Evolutionary conservation across 108 stramenopile genomes (phyloP), one percentile per base, ranked within the genome.

Genomic region (Epithemia pelagica): DNA sequence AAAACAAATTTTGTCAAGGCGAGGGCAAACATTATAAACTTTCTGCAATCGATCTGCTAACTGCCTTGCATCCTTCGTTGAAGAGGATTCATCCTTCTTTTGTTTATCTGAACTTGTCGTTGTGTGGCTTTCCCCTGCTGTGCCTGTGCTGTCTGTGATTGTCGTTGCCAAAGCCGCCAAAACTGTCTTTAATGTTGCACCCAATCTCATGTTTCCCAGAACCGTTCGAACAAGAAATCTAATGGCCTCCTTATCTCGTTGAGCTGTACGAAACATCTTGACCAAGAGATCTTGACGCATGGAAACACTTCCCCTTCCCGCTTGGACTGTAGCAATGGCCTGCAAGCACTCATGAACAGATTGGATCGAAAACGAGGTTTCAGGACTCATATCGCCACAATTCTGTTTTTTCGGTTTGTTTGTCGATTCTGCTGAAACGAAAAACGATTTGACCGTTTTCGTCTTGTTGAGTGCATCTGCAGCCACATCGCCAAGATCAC

Each of bases 401-500:
- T 5, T 10, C 5, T 46, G 5, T 10, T 46, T 46, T 21, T 31
- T 61, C 22, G 23, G 18, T 22, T 10, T 23, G 21, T 23, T 18
- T 7, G 30, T 5, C 7, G 21, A 26, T 52, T 55, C 51, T 15
- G 15, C 32, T 22, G 64, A 3, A 3, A 8, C 10, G 23, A 64
- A 64, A 52, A 64, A 64, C 8, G 30, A 21, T 23, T 64, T n/a
- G 7, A 26, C 26, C 2, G 51, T 22, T n/a, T 8, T 25, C 7
- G 3, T 21, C 22, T 28, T 21, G 28, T 63, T 67, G 54, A 82
- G 69, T 26, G 71, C 77, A 22, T 37, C 46, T 1, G 71, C 76
- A 0, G 81, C 73, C 26, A 72, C 69, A 74, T 82, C 81, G 0
- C 81, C 81, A 31, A 82, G 8, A 58, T 82, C 81, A 1, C 81